phyloP scores from a whole-genome alignment of 2,329 filamentous ascomycete genomes.

The Colletotrichum eleusines region DNA sequence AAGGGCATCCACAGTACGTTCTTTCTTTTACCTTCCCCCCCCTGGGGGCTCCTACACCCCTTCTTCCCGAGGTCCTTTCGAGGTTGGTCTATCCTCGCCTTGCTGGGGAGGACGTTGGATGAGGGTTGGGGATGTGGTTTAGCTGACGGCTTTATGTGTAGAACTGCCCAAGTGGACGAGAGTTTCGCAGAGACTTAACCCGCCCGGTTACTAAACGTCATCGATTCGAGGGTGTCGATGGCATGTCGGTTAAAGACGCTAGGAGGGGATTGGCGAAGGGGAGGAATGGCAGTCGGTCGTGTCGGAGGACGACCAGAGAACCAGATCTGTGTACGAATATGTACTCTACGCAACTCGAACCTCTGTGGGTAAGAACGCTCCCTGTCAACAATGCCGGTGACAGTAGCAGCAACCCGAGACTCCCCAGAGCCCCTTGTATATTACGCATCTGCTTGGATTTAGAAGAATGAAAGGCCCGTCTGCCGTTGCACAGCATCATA shows the following conservation, averaged over 20 bases:
- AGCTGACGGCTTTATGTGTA: conserved; percentile 52
- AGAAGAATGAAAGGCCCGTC: neutral
- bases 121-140: neutral
- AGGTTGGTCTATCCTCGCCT: neutral
- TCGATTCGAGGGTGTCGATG: neutral
- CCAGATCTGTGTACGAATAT: conserved; percentile 19
- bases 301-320: neutral
- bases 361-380: neutral
- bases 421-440: conserved; percentile 25
- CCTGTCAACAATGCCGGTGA: neutral
- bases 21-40: neutral
- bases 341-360: conserved; percentile 11
- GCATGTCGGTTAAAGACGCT: neutral
- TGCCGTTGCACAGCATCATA: neutral
- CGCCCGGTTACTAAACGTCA: conserved; percentile 82
- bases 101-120: too few species aligned
- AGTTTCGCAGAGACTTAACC: conserved; percentile 93
- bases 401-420: neutral
- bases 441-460: conserved; percentile 23
- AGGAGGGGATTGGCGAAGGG: neutral
- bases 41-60: conserved; percentile 9
- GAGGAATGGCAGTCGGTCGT: too few species aligned
- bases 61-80: neutral
- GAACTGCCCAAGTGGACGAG: conserved; percentile 94
- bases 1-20: conserved; percentile 98